These are phyloP conservation scores for Phytophthora tubulina DNA, from an alignment of 352 stramenopile species.

Conservation along the genomic window DNA sequence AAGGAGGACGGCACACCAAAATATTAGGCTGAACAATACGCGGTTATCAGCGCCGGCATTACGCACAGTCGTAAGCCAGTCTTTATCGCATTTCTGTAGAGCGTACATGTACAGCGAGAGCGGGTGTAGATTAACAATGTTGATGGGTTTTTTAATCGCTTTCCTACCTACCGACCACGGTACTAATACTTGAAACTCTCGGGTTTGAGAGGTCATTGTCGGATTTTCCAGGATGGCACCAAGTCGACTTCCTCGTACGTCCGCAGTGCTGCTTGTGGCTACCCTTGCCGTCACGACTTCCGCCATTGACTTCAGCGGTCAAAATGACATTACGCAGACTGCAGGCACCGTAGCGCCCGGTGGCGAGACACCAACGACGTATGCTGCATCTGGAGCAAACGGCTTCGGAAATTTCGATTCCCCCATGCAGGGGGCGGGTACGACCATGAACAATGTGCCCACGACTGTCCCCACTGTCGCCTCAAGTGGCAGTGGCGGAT, in stretches of 20 bases:
- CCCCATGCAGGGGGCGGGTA: conserved; percentile 13
- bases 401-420: conserved; percentile 9
- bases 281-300: conserved; percentile 11
- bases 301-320: conserved; percentile 26
- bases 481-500: conserved; percentile 15
- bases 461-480: conserved; percentile 1
- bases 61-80: neutral
- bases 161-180: too few species aligned
- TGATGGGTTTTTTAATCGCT: conserved; percentile 15
- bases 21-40: neutral
- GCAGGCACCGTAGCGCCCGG: conserved; percentile 17
- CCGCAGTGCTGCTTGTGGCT: conserved; percentile 18
- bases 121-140: conserved; percentile 1
- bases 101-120: conserved; percentile 5
- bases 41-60: neutral
- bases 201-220: conserved; percentile 8
- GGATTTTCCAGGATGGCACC: conserved; percentile 20
- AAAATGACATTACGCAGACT: conserved; percentile 27
- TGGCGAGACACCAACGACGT: conserved; percentile 9
- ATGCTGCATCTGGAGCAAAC: conserved; percentile 1
- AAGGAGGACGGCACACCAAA: neutral
- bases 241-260: conserved; percentile 16
- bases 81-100: conserved; percentile 6
- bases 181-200: too few species aligned
- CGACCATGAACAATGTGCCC: conserved; percentile 26